Evolutionary conservation across 176 grass and related monocot species (phyloP), one percentile per base, ranked within the genome.

Genomic region (Tuctoria greenei): DNA sequence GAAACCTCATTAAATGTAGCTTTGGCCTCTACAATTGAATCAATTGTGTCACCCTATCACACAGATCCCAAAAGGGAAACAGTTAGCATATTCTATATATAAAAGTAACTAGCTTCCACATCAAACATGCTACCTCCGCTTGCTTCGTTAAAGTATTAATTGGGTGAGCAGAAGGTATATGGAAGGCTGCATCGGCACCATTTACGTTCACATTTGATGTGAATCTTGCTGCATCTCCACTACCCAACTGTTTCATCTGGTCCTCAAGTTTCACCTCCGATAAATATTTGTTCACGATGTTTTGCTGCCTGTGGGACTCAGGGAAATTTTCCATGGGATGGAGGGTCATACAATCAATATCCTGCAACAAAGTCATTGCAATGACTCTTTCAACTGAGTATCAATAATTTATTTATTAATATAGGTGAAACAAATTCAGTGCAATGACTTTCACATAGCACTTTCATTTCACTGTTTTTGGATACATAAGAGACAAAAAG

Each of bases 331-430:
- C 91, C 36, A 90, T 69, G 43, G 95, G 89, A 82, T 95, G 82
- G 37, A 95, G 69, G 73, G 95, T 91, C 91, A 95, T 92, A 70
- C 91, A 99, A 74, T 99, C 95, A 52, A 99, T 90, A 82, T 99
- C 95, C 95, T 99, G 93, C 71, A n/a, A n/a, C n/a, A n/a, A n/a
- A n/a, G n/a, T n/a, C n/a, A n/a, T n/a, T n/a, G n/a, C n/a, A n/a
- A n/a, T n/a, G n/a, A n/a, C n/a, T n/a, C n/a, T n/a, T 64, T 69
- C 64, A 68, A 31, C 69, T 58, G 66, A 24, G 41, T 24, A 74
- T 59, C 8, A 4, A 15, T 64, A 2, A 4, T 57, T 36, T 58
- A 54, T 13, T 16, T 82, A 82, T 44, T 21, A 74, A 43, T 15
- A 57, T 25, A 74, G 17, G 52, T 28, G 27, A 73, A 87, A 45